Conservation (phyloP, 1,284 basidiomycete species). For the Bjerkandera adusta region DNA sequence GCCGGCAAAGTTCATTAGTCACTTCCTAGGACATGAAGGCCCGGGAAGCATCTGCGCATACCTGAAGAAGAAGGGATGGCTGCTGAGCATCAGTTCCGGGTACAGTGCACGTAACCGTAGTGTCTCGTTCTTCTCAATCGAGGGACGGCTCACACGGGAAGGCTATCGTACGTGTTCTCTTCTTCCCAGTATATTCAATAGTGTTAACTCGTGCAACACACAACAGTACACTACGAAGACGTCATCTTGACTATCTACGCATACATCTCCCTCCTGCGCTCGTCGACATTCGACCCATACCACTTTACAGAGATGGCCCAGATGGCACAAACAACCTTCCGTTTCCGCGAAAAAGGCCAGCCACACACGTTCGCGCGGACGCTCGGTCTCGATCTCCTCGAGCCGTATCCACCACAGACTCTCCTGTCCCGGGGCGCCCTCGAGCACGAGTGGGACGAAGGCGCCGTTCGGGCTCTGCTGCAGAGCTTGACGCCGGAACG, state of each 20-base stretch:
- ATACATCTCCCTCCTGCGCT: slow-evolving; percentile 57
- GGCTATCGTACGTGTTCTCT: slow-evolving; percentile 45
- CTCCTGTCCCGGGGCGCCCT: slow-evolving; percentile 20
- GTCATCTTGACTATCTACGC: slow-evolving; percentile 55
- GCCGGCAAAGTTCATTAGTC: slow-evolving; percentile 57
- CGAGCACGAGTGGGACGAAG: slow-evolving; percentile 24
- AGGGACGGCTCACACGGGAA: slow-evolving; percentile 54
- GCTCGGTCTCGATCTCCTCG: slow-evolving; percentile 19
- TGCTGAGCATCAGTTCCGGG: slow-evolving; percentile 53
- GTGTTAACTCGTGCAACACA: background rate
- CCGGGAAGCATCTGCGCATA: slow-evolving; percentile 60
- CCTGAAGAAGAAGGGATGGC: slow-evolving; percentile 66
- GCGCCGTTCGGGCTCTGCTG: slow-evolving; percentile 17
- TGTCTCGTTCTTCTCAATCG: slow-evolving; percentile 59
- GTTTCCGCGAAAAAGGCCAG: slow-evolving; percentile 53
- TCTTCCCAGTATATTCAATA: background rate
- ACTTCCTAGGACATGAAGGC: slow-evolving; percentile 72
- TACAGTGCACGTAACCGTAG: slow-evolving; percentile 43
- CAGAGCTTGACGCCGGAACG: slow-evolving; percentile 31
- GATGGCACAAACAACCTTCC: slow-evolving; percentile 57
- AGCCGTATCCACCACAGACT: slow-evolving; percentile 22
- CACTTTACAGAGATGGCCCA: slow-evolving; percentile 56
- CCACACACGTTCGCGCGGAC: slow-evolving; percentile 24
- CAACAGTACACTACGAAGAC: slow-evolving; percentile 49
- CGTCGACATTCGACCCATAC: slow-evolving; percentile 40